Base-by-base conservation (phyloP, 2,329 filamentous ascomycete genomes). In the Xylariomycetidae sp. region DNA sequence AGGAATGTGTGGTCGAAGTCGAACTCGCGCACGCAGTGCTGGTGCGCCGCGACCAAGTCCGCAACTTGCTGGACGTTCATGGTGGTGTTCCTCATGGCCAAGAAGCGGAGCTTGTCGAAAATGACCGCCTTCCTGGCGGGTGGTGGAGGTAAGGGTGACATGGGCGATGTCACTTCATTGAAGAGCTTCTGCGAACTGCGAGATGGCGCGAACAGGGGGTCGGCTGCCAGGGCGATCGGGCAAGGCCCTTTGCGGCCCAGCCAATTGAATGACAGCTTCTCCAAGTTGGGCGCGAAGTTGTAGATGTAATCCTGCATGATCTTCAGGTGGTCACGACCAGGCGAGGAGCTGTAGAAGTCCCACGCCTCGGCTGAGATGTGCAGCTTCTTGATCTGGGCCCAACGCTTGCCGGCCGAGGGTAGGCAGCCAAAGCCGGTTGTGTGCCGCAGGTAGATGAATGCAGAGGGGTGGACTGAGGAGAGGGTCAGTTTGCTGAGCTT, bases 301-400 rank as follows among this genome's bases (percentile, higher is more conserved):
- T 82, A 76, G 42, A 94, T 70, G 54, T 88, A 94, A 47, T 85
- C 79, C 48, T 92, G 82, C 2, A 94, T 74, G 50, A 92, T 76
- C 60, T 87, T 87, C 34, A 80, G 72, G 55, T 85, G 83, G 58
- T 86, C 76, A 19, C 74, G 65, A 13, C 79, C 74, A 2, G 74
- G 73, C n/a, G 70, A 70, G 0, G 69, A 58, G 18, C 67, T 72
- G 45, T 67, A 65, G 57, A 77, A 80, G 55, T 78, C 74, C 74
- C 77, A 87, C 25, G 73, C 70, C 43, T 87, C 79, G 56, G 86
- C 82, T 19, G 75, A 77, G 43, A 92, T 79, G 48, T 74, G 73
- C 18, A 94, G 70, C 42, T 80, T 79, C 44, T 70, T 72, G 55
- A 94, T 86, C 58, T 90, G 85, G 28, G 70, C 67, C 87, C 88